Evolutionary conservation across 2,329 filamentous ascomycete genomes (phyloP).

Genomic region (Penicillium digitatum): DNA sequence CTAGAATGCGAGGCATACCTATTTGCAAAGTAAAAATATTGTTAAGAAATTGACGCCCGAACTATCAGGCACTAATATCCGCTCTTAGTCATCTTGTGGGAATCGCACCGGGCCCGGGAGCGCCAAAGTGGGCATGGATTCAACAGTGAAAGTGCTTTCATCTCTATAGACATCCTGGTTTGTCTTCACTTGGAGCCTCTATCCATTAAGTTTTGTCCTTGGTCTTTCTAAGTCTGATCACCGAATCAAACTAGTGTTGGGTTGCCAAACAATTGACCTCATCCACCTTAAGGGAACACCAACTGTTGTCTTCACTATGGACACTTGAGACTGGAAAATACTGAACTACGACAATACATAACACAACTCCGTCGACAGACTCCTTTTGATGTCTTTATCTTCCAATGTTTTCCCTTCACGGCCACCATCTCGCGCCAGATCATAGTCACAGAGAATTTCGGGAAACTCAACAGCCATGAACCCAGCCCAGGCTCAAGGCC

Average conservation of each 20-base stretch:
- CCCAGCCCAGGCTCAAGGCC: neutral
- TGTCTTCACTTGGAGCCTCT: neutral
- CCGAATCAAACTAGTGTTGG: neutral
- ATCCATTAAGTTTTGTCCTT: neutral
- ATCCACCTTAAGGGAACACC: neutral
- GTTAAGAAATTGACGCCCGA: neutral
- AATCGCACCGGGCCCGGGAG: neutral
- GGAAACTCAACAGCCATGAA: neutral
- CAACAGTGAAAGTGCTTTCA: neutral
- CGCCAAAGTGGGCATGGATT: neutral
- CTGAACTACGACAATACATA: neutral
- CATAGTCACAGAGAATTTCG: neutral
- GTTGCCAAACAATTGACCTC: neutral
- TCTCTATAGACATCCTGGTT: neutral
- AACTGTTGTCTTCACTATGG: neutral
- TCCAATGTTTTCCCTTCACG: neutral
- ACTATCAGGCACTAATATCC: neutral
- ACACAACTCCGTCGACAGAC: neutral
- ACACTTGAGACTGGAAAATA: neutral
- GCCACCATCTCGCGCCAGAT: neutral
- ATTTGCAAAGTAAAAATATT: too few relatives aligned
- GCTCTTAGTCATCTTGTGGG: constrained; percentile 1
- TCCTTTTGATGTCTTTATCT: neutral
- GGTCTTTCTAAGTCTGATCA: too few relatives aligned
- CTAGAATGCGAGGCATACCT: neutral